A percentile compares a stretch with the other conserved stretches of the same genome.
These are phyloP conservation scores for Pyricularia sp. DNA, from an alignment of 2,329 filamentous ascomycete genomes.

Conservation along the genomic window DNA sequence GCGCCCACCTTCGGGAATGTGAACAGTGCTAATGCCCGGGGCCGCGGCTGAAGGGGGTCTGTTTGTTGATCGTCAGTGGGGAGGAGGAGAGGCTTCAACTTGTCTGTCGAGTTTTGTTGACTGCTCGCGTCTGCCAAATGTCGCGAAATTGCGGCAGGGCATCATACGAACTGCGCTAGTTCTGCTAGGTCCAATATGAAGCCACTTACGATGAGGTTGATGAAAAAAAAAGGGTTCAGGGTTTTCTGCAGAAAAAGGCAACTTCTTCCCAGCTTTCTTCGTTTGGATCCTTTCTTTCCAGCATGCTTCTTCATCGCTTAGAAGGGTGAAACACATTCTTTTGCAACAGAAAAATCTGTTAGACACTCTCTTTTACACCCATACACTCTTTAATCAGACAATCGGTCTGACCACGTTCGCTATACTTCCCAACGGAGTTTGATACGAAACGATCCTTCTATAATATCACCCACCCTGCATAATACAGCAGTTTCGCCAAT, in stretches of 20 bases:
- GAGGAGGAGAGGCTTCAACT: neutral
- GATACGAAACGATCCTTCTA: neutral
- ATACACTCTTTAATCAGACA: neutral
- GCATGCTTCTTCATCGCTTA: neutral
- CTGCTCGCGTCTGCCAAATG: neutral
- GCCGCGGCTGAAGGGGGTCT: neutral
- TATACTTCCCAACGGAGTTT: neutral
- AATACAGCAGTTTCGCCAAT: neutral
- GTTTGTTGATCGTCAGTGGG: too few species aligned
- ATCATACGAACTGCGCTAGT: neutral
- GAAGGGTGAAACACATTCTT: neutral
- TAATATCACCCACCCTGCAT: neutral
- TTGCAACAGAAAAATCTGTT: neutral
- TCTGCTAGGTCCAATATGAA: neutral
- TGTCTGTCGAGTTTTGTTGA: neutral
- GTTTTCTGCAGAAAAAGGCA: neutral
- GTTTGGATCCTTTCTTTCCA: neutral
- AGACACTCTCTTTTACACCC: neutral
- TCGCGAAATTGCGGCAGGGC: neutral
- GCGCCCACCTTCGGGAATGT: neutral
- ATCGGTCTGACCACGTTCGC: neutral
- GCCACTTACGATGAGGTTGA: neutral
- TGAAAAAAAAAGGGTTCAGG: neutral
- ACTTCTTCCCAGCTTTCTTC: neutral
- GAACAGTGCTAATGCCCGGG: neutral